phyloP scores from a whole-genome alignment of 805 yeast genomes.

The Candida orba region DNA sequence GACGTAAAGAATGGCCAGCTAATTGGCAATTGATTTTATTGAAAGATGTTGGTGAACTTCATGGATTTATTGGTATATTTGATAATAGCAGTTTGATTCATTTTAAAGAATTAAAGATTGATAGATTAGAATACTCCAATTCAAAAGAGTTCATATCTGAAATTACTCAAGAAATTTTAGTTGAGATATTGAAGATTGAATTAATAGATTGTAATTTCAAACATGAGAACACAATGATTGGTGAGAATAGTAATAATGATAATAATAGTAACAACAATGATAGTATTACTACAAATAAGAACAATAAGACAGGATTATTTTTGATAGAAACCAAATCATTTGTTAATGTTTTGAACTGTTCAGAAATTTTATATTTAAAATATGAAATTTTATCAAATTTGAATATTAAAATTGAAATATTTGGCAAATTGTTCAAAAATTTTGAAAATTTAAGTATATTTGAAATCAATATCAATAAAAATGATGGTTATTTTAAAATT shows the following conservation, averaged over 20 bases:
- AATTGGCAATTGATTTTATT: constrained; percentile 33
- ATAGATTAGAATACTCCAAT: constrained; percentile 3
- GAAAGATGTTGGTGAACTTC: constrained; percentile 21
- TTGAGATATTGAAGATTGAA: constrained; percentile 4
- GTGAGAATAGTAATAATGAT: no score
- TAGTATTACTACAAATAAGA: constrained; percentile 2
- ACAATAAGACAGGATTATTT: constrained; percentile 11
- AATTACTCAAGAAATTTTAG: constrained; percentile 6
- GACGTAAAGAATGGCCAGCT: constrained; percentile 28
- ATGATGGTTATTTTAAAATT: constrained; percentile 1
- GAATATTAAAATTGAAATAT: constrained; percentile 2
- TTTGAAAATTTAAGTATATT: constrained; percentile 1
- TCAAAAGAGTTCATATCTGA: constrained; percentile 3
- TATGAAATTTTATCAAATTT: constrained; percentile 6
- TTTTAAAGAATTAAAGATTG: constrained; percentile 6
- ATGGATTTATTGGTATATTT: constrained; percentile 30
- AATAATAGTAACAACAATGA: no score
- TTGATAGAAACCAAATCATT: constrained; percentile 30
- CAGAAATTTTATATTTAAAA: constrained; percentile 27
- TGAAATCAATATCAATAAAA: constrained; percentile 18
- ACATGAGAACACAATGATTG: constrained; percentile 4
- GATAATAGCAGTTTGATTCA: constrained; percentile 10
- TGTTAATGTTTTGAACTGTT: constrained; percentile 30
- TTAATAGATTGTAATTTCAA: not conserved
- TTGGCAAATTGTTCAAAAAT: constrained; percentile 8